Percentiles rank a stretch among this genome's conserved stretches.
These are phyloP conservation scores for Lipomyces sp. DNA, from an alignment of 805 yeast species.

Conservation along the genomic window DNA sequence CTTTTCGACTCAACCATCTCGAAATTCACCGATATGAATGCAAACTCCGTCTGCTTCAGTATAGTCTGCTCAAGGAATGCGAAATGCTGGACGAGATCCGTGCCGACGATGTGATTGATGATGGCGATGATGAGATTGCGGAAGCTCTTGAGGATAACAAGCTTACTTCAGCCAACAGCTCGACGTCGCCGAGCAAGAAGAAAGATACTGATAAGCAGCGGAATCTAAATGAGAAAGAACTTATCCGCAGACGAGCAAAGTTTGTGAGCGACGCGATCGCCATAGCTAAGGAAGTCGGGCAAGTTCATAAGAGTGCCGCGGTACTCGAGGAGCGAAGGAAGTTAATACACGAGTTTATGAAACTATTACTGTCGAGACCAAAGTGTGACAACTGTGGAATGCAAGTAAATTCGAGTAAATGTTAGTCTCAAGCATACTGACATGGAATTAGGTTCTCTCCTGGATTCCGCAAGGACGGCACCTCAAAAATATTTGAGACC, in stretches of 20 bases:
- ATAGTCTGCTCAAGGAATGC: constrained; percentile 83
- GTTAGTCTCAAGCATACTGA: not conserved
- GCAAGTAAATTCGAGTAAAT: constrained; percentile 44
- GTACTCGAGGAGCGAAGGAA: constrained; percentile 85
- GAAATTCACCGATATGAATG: constrained; percentile 80
- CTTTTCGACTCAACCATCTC: constrained; percentile 67
- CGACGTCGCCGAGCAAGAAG: constrained; percentile 42
- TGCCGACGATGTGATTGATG: constrained; percentile 47
- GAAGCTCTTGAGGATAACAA: constrained; percentile 50
- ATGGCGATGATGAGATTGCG: constrained; percentile 55
- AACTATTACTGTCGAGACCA: constrained; percentile 71
- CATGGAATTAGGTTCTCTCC: constrained; percentile 65
- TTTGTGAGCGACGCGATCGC: constrained; percentile 71
- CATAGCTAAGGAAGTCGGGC: constrained; percentile 60
- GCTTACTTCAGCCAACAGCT: constrained; percentile 32
- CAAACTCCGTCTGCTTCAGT: constrained; percentile 79
- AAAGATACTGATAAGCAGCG: constrained; percentile 46
- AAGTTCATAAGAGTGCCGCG: constrained; percentile 74
- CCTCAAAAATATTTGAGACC: constrained; percentile 87
- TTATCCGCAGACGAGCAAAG: constrained; percentile 64
- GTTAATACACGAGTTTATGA: constrained; percentile 70
- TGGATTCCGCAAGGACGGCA: constrained; percentile 91
- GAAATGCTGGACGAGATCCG: constrained; percentile 70
- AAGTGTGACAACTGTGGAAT: constrained; percentile 96
- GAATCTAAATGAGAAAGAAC: constrained; percentile 49